Percentiles rank a stretch among this genome's conserved stretches.
Evolutionary conservation across 768 basidiomycete genomes (phyloP).

Genomic region (Tricholoma flavovirens): DNA sequence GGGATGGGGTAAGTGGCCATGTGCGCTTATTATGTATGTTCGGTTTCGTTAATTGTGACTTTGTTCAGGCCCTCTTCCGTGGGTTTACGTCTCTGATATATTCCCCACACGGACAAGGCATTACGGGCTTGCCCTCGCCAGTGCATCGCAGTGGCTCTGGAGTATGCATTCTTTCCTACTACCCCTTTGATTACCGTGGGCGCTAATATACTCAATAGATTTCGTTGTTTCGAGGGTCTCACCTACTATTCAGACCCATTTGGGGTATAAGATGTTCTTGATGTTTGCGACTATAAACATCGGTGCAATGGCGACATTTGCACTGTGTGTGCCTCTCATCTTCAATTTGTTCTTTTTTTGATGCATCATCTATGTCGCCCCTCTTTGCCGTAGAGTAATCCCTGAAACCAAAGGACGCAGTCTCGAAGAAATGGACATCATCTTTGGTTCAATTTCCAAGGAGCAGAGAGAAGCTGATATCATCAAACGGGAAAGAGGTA

Average conservation of each 20-base stretch:
- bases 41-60: conserved; percentile 21
- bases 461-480: conserved; percentile 53
- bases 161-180: conserved; percentile 31
- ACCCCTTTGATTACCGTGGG: conserved; percentile 12
- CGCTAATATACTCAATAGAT: conserved; percentile 31
- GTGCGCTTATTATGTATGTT: neutral
- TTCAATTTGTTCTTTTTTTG: neutral
- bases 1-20: conserved; percentile 58
- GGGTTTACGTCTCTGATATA: conserved; percentile 76
- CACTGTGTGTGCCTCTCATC: conserved; percentile 40
- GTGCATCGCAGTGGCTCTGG: conserved; percentile 79
- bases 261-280: conserved; percentile 73
- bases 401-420: conserved; percentile 59
- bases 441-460: conserved; percentile 51
- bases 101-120: conserved; percentile 83
- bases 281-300: conserved; percentile 74
- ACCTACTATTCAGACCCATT: conserved; percentile 50
- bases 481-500: conserved; percentile 35
- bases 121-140: conserved; percentile 71
- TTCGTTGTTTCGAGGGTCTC: conserved; percentile 37
- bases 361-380: too few species aligned
- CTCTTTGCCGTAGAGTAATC: conserved; percentile 33
- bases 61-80: conserved; percentile 33
- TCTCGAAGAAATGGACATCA: conserved; percentile 50
- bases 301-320: conserved; percentile 60